A percentile compares a stretch with the other conserved stretches of the same genome.
These are phyloP conservation scores for Mycena latifolia DNA, from an alignment of 768 basidiomycete species.

Conservation along the genomic window DNA sequence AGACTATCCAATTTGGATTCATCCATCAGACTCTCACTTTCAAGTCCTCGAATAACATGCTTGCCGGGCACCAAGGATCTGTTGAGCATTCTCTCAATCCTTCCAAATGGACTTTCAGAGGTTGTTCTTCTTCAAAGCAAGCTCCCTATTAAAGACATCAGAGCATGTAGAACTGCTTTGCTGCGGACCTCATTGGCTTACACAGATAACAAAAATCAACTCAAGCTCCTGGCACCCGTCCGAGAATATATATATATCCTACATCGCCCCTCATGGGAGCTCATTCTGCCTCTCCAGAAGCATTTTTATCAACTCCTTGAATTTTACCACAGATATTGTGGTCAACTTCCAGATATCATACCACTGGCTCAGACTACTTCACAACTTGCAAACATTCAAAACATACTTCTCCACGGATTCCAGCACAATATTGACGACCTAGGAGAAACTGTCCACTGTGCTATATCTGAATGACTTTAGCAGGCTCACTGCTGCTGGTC, in stretches of 20 bases:
- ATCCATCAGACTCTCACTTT: constrained; percentile 19
- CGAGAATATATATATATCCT: neutral
- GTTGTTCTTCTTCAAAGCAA: neutral
- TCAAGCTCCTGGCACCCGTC: neutral
- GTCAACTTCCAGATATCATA: neutral
- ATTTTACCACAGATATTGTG: too few species aligned
- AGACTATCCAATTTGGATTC: constrained; percentile 11
- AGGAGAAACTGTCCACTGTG: too few species aligned
- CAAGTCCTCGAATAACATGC: constrained; percentile 11
- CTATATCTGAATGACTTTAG: neutral
- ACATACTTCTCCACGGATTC: neutral
- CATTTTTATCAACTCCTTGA: neutral
- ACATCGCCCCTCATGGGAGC: neutral
- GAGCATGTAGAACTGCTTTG: neutral
- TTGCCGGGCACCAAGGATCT: neutral
- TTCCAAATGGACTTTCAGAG: constrained; percentile 11
- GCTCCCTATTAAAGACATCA: neutral
- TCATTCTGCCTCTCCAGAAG: neutral
- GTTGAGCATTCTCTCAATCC: neutral
- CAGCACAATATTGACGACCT: neutral
- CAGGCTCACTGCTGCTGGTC: neutral
- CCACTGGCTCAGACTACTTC: neutral
- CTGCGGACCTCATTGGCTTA: neutral
- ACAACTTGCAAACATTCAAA: neutral
- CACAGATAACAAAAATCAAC: neutral